phyloP scores from a whole-genome alignment of 75 land plant species.

The Pseudotsuga menziesii region DNA sequence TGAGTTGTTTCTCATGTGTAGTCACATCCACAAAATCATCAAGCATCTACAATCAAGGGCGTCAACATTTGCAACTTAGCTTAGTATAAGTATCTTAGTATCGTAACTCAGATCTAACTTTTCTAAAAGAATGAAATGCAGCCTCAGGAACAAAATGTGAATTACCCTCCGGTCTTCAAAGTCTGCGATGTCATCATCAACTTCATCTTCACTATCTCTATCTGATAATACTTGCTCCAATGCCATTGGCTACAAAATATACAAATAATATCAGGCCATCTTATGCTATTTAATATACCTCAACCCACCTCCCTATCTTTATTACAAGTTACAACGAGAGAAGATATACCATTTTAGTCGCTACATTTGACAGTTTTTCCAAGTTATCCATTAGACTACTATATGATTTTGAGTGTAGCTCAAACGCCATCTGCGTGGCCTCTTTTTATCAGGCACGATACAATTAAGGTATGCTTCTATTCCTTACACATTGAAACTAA shows the following conservation, averaged over 20 bases:
- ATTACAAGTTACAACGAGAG: no score
- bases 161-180: slow-evolving; percentile 94
- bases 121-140: not conserved
- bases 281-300: not conserved
- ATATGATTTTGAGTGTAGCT: no score
- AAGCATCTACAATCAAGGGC: slow-evolving; percentile 66
- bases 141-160: not conserved
- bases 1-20: slow-evolving; percentile 85
- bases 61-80: no score
- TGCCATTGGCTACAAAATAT: slow-evolving; percentile 71
- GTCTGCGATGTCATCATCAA: slow-evolving; percentile 91
- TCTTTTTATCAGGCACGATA: no score
- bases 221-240: slow-evolving; percentile 85
- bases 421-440: no score
- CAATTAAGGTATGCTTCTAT: no score
- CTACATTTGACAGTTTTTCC: no score
- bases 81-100: not conserved
- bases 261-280: slow-evolving; percentile 7
- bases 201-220: slow-evolving; percentile 96
- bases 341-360: no score
- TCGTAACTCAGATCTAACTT: no score
- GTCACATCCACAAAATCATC: slow-evolving; percentile 98
- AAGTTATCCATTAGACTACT: no score
- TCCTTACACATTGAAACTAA: no score
- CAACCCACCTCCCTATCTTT: no score